Evolutionary conservation across 1,139 yeast genomes (phyloP).

Genomic region (Yamadazyma aaseri): DNA sequence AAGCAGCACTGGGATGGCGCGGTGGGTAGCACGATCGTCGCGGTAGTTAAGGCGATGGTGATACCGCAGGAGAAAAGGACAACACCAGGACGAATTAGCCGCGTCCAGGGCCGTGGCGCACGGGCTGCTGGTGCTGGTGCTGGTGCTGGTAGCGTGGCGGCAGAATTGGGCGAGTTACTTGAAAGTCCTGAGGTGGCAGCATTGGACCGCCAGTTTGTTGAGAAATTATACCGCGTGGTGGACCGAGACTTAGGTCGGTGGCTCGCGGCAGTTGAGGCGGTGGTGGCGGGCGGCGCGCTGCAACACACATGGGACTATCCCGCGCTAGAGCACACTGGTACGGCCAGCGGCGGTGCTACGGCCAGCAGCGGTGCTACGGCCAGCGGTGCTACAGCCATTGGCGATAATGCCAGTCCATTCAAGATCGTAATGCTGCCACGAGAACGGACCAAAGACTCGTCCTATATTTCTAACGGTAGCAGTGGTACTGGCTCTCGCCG

Average conservation of each 20-base stretch:
- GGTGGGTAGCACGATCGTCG: not conserved
- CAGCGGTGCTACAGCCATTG: not conserved
- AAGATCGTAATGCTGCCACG: not conserved
- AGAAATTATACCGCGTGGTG: not conserved
- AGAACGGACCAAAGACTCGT: too few relatives aligned
- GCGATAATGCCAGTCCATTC: not conserved
- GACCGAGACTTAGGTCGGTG: not conserved
- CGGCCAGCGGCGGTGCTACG: not conserved
- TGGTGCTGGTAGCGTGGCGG: not conserved
- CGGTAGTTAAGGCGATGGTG: not conserved
- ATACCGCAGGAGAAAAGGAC: too few relatives aligned
- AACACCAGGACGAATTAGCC: too few relatives aligned
- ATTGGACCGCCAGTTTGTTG: conserved; percentile 1
- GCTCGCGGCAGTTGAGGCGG: not conserved
- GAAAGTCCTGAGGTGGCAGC: conserved; percentile 1
- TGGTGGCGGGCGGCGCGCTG: not conserved
- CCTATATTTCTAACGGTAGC: too few relatives aligned
- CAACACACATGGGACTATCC: not conserved
- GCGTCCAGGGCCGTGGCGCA: not conserved
- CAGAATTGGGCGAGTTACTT: not conserved
- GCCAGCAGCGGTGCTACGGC: not conserved
- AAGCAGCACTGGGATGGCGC: not conserved
- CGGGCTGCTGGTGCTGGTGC: not conserved
- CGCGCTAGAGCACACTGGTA: not conserved
- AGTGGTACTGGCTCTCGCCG: too few relatives aligned